These are phyloP conservation scores for Closterium sp. DNA, from an alignment of 139 green algal genomes.

Conservation along the genomic window DNA sequence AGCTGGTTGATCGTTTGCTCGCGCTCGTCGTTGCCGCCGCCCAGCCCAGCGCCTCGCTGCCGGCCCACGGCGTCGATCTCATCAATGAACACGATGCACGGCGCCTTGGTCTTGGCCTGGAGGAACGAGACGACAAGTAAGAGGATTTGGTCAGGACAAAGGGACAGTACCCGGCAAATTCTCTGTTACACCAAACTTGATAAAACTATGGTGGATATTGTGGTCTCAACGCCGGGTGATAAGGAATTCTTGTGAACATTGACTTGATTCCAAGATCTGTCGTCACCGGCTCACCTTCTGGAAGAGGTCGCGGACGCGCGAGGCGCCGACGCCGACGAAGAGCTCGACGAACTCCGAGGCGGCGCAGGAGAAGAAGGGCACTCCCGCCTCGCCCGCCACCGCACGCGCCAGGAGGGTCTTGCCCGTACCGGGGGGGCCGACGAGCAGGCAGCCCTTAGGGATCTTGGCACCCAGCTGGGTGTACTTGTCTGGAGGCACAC, in stretches of 20 bases:
- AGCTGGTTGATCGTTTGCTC: constrained; percentile 99
- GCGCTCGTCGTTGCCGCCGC: constrained; percentile 97
- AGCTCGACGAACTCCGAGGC: constrained; percentile 97
- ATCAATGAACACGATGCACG: constrained; percentile 99
- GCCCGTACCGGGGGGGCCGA: constrained; percentile 85
- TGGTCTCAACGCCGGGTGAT: no score
- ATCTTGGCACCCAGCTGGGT: constrained; percentile 92
- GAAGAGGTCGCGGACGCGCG: constrained; percentile 92
- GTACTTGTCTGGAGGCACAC: constrained; percentile 79
- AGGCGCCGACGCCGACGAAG: constrained; percentile 96
- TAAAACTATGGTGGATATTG: no score
- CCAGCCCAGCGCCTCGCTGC: constrained; percentile 93
- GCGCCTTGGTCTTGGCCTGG: constrained; percentile 84
- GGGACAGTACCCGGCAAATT: no score
- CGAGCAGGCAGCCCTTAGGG: constrained; percentile 93
- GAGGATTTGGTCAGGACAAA: no score
- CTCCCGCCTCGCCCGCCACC: constrained; percentile 91
- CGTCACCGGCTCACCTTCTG: constrained; percentile 46
- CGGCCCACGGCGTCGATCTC: constrained; percentile 98
- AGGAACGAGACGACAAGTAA: neutral
- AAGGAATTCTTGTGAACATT: no score
- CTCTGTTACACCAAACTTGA: no score
- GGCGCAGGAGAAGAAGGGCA: constrained; percentile 97
- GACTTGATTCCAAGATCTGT: neutral
- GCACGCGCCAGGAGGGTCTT: constrained; percentile 90